Base-by-base conservation (phyloP, 495 filamentous ascomycete genomes). In the Aspergillus indologenus region DNA sequence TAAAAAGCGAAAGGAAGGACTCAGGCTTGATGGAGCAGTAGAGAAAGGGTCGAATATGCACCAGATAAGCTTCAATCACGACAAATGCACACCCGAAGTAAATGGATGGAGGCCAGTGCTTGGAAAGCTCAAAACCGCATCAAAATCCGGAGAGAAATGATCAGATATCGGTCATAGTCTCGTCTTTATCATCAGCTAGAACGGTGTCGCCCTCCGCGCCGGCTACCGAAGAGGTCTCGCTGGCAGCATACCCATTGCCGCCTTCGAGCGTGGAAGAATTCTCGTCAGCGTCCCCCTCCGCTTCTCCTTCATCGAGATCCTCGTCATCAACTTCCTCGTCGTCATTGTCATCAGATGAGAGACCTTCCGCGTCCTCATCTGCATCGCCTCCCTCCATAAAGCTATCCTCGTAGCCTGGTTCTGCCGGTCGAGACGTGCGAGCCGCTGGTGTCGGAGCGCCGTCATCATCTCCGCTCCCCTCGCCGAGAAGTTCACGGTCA, bases 401-500 rank as follows among this genome's bases (percentile, higher is more conserved):
- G 34, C 66, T 67, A 47, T 73, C 71, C 26, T 65, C 70, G 45
- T 68, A 65, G 21, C 69, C 67, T 14, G 54, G 23, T 29, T 68
- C 68, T 20, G 45, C 57, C 17, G 64, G 52, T 11, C 61, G 66
- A 21, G 47, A 49, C 40, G 53, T 18, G 5, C 50, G 45, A 23
- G 55, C 18, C 57, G 65, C 29, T 42, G 58, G 44, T 57, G 70
- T 58, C 44, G 68, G 19, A 43, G 57, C 59, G 26, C 65, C 68
- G 19, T 77, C 74, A 21, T 81, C 76, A 3, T 79, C 77, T 6
- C 72, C 76, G 18, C 77, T 75, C 17, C 57, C 78, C 58, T 83
- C 80, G 45, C 78, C 79, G 3, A 81, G 71, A 12, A 80, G 67
- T 58, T 81, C 80, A 20, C 79, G 74, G 54, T 83, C 80, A 15